Base-by-base conservation (phyloP, 192 early-diverging fungal genomes). In the Umbelopsis isabellina region DNA sequence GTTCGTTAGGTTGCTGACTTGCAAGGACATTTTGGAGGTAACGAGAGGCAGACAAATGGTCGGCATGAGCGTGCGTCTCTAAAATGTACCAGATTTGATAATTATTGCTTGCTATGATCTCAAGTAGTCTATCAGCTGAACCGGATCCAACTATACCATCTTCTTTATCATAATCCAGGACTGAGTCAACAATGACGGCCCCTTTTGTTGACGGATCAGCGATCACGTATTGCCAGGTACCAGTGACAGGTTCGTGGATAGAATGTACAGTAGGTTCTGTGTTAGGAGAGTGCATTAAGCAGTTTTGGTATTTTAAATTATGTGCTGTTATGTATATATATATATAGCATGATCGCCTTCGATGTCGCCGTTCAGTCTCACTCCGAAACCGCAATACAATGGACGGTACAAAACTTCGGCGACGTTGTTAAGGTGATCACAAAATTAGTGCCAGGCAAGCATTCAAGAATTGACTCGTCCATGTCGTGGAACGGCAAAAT, bases 101-200 rank as follows among this genome's bases (percentile, higher is more conserved):
- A 21, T 52, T 52, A 2, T 52, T 52, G 51, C 21, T 20, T 7
- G 4, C 21, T 27, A 52, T 25, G 2, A 52, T 10, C 25, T 22
- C 25, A 20, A 52, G 51, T 13, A 52, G 51, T 25, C 4, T 52
- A 25, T 52, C 51, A 10, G 51, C 51, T 52, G 51, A 52, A 12
- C 13, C 25, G 25, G 21, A 25, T 0, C 10, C 51, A 3, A 52
- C 25, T 21, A 25, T 22, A 2, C 51, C 51, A 52, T 25, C 21
- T 25, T 52, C 51, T 52, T 52, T 21, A 22, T 52, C 51, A 52
- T 52, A 52, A 25, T 52, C 51, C 2, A 52, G 51, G 25, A 52
- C 51, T 9, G 51, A 25, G 51, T 52, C 51, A 52, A 52, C 25
- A 22, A 52, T 52, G 3, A 22, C 21, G 21, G 51, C 51, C 25